Base-by-base conservation (phyloP, 257 asterid species). In the Plantago major region DNA sequence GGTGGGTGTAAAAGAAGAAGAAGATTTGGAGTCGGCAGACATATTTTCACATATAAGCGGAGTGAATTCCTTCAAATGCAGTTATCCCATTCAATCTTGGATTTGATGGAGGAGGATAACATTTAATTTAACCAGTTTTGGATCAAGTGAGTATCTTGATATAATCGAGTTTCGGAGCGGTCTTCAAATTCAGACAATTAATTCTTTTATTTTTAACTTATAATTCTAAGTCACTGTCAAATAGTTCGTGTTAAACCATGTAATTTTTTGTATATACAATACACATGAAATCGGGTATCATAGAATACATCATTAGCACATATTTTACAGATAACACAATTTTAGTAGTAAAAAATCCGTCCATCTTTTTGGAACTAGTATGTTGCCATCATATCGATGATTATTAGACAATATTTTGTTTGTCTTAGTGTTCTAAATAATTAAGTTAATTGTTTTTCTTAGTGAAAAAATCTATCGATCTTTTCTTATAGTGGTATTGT, bases 21-120 rank as follows among this genome's bases (percentile, higher is more conserved):
- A 84, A 7, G 84, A 75, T 11, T 60, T 80, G 54, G 86, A 81
- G 13, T 75, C 86, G 0, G 71, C 88, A 13, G 89, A 78, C 45
- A 82, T 84, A 10, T 73, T 81, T 64, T 83, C 94, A 58, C 97
- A 86, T 58, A 74, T 84, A 16, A 81, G 83, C 73, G 97, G 89
- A 18, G 88, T 89, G 26, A 81, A 84, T 74, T 84, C 90, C 38
- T 89, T 84, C 76, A 86, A 87, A 68, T 82, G 90, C 81, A 86
- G 71, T 68, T 80, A 81, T 61, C 85, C 86, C 11, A 82, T 82
- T 49, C 90, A 84, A 75, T 82, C 97, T 55, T 84, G 89, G 97
- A 80, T 77, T 51, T 84, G 78, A 33, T 7, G 7, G 8, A 84
- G 54, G 10, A 19, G 26, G 57, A 11, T 45, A 65, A 18, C 13